These are phyloP conservation scores for Diplodia intermedia DNA, from an alignment of 2,329 filamentous ascomycete species.

Conservation along the genomic window DNA sequence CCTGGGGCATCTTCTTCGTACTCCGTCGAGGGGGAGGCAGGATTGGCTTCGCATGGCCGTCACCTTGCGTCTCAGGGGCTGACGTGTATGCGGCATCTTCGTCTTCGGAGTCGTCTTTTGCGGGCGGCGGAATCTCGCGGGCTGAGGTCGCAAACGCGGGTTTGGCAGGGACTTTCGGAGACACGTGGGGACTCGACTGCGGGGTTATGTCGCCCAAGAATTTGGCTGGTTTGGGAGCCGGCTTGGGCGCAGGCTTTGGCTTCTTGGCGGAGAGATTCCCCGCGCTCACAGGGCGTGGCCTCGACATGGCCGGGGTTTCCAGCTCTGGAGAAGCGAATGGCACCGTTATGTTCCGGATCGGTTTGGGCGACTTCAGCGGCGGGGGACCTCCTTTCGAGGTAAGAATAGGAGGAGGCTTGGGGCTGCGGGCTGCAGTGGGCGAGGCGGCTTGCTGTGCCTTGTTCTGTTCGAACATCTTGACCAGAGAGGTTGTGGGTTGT, in stretches of 20 bases:
- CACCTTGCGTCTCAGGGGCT: constrained; percentile 45
- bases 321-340: constrained; percentile 19
- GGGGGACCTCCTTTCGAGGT: constrained; percentile 41
- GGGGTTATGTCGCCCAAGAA: constrained; percentile 29
- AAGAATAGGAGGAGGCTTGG: constrained; percentile 36
- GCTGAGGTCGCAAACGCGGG: neutral
- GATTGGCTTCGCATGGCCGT: constrained; percentile 42
- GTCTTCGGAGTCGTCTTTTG: constrained; percentile 32
- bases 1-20: constrained; percentile 39
- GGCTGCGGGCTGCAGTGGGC: neutral
- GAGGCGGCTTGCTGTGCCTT: constrained; percentile 3
- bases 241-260: constrained; percentile 39
- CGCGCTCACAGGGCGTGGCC: constrained; percentile 32
- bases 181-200: neutral
- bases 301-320: neutral
- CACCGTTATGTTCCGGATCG: constrained; percentile 39
- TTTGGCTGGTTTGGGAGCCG: constrained; percentile 41
- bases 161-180: constrained; percentile 21
- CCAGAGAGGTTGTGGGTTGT: constrained; percentile 67
- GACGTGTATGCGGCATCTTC: constrained; percentile 41
- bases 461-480: constrained; percentile 71
- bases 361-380: constrained; percentile 52
- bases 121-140: neutral
- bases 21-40: constrained; percentile 48
- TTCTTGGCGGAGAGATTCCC: constrained; percentile 36